A percentile compares a stretch with the other conserved stretches of the same genome.
phyloP scores from a whole-genome alignment of 1,284 basidiomycete genomes.

The Xerocomus minutiporus region DNA sequence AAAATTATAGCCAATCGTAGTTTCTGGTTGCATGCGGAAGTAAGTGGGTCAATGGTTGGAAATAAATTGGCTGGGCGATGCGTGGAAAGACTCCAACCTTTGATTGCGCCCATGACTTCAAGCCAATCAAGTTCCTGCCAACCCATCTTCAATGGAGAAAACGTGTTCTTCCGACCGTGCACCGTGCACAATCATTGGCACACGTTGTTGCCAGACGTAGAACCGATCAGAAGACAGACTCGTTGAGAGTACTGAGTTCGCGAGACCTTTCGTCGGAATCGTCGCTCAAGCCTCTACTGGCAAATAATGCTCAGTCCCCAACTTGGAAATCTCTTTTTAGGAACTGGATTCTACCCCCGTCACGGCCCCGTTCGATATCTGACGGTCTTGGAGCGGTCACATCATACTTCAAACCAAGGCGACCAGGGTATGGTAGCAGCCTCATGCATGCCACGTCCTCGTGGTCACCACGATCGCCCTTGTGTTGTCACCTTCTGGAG shows the following conservation, averaged over 20 bases:
- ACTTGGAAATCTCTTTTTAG: background rate
- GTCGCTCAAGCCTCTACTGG: background rate
- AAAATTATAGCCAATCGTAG: too few relatives aligned
- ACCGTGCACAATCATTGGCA: background rate
- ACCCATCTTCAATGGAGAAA: background rate
- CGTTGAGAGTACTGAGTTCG: background rate
- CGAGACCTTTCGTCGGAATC: background rate
- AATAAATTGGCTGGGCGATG: background rate
- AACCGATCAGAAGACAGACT: background rate
- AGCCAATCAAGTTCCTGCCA: background rate
- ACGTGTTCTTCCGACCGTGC: background rate
- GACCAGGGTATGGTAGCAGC: background rate
- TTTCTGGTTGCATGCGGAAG: background rate
- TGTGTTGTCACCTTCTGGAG: background rate
- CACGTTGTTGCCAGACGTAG: background rate
- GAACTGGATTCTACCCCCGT: background rate
- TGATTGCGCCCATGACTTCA: background rate
- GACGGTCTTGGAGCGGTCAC: background rate
- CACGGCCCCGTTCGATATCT: background rate
- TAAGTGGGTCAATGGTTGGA: background rate
- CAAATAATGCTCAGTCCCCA: background rate
- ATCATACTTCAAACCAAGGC: background rate
- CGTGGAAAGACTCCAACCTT: background rate
- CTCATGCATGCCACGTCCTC: conserved; percentile 1
- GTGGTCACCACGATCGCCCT: background rate